A percentile compares a stretch with the other conserved stretches of the same genome.
These are phyloP conservation scores for Begonia masoniana DNA, from an alignment of 306 rosid species.

Conservation along the genomic window DNA sequence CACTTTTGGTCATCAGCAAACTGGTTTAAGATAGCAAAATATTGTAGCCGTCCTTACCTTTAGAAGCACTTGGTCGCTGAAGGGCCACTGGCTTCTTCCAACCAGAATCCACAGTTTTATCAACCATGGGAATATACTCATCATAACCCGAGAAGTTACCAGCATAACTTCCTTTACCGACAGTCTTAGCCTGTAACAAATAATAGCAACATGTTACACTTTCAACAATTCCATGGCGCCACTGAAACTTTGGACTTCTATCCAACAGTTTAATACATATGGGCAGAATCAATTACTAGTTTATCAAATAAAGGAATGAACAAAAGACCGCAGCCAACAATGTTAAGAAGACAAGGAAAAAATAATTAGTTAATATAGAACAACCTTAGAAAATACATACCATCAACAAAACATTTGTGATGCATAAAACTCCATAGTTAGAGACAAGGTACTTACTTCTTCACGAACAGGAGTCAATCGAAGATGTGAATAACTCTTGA, in stretches of 20 bases:
- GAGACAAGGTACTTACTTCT: constrained; percentile 44
- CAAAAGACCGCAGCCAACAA: too few species aligned
- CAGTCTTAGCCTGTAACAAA: constrained; percentile 47
- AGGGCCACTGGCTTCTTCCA: constrained; percentile 63
- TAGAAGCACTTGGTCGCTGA: constrained; percentile 39
- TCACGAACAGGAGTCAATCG: constrained; percentile 97
- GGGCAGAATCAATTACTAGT: too few species aligned
- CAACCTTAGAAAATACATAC: too few species aligned
- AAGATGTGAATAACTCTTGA: constrained; percentile 68
- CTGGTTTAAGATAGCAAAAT: background rate
- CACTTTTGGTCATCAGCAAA: background rate
- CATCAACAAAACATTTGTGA: too few species aligned
- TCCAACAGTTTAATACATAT: too few species aligned
- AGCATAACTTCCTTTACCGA: constrained; percentile 52
- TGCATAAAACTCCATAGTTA: too few species aligned
- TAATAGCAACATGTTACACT: background rate
- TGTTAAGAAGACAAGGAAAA: too few species aligned
- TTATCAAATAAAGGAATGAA: too few species aligned
- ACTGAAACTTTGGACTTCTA: too few species aligned
- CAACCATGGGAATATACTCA: constrained; percentile 94
- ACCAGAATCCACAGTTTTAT: constrained; percentile 79
- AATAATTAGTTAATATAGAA: too few species aligned
- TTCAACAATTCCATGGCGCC: too few species aligned
- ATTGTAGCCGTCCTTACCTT: constrained; percentile 32
- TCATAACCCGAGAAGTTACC: constrained; percentile 62